Percentiles rank a stretch among this genome's conserved stretches.
phyloP scores from a whole-genome alignment of 164 flowering plant genomes.

The Stephania japonica region DNA sequence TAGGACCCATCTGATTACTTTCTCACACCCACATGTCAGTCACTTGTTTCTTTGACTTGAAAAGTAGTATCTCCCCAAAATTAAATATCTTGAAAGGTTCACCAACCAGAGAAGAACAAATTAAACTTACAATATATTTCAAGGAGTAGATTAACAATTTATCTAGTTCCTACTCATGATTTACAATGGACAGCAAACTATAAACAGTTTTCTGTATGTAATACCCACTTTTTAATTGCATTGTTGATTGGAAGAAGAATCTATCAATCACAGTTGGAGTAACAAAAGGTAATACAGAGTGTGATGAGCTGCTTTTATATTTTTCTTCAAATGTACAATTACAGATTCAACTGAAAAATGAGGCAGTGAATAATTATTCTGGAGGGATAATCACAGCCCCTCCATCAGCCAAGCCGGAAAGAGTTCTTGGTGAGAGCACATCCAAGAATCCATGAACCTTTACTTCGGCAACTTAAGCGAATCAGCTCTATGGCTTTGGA shows the following conservation, averaged over 20 bases:
- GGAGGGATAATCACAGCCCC: neutral
- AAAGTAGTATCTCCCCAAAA: too few relatives aligned
- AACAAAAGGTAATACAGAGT: neutral
- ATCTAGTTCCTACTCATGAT: too few relatives aligned
- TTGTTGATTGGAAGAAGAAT: neutral
- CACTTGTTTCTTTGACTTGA: neutral
- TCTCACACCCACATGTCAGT: too few relatives aligned
- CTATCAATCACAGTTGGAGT: neutral
- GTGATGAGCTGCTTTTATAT: neutral
- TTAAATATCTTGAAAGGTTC: neutral
- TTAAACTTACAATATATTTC: too few relatives aligned
- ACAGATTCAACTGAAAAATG: neutral
- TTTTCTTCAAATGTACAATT: neutral
- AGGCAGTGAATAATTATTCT: neutral
- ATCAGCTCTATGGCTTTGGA: constrained; percentile 23
- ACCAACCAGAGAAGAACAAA: neutral
- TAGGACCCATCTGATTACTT: neutral
- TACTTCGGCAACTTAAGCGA: neutral
- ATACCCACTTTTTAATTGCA: neutral
- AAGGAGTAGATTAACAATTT: neutral
- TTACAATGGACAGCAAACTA: too few relatives aligned
- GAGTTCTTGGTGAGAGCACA: neutral
- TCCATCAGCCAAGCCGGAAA: neutral
- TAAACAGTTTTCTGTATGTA: too few relatives aligned
- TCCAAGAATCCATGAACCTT: neutral